phyloP scores from a whole-genome alignment of 148 eudicot genomes.

The Rhododendron ovatum region DNA sequence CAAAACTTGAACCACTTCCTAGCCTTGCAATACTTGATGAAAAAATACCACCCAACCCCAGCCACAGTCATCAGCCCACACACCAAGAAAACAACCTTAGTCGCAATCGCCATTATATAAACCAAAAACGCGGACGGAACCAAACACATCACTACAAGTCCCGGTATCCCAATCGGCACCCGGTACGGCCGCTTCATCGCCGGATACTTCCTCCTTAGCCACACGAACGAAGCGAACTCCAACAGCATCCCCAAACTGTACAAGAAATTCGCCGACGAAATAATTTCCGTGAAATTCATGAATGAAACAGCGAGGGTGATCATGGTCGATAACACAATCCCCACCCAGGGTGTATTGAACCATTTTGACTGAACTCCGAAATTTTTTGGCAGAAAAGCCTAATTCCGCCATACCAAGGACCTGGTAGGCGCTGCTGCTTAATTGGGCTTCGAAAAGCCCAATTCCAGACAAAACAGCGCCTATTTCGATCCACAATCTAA shows the following conservation, averaged over 20 bases:
- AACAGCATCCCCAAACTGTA: conserved; percentile 59
- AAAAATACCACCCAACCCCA: conserved; percentile 46
- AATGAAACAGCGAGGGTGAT: conserved; percentile 36
- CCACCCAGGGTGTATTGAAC: conserved; percentile 66
- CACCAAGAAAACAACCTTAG: conserved; percentile 47
- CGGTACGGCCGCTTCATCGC: conserved; percentile 38
- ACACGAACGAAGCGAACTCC: conserved; percentile 48
- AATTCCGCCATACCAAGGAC: conserved; percentile 56
- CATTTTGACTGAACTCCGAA: conserved; percentile 41
- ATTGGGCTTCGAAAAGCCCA: conserved; percentile 54
- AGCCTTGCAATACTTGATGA: conserved; percentile 35
- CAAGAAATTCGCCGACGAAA: conserved; percentile 50
- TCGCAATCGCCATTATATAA: conserved; percentile 47
- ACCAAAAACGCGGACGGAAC: conserved; percentile 56
- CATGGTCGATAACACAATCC: conserved; percentile 36
- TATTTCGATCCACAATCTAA: conserved; percentile 49
- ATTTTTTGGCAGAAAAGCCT: conserved; percentile 44
- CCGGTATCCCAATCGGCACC: conserved; percentile 37
- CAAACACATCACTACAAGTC: conserved; percentile 42
- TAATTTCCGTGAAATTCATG: conserved; percentile 35
- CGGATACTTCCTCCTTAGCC: conserved; percentile 50
- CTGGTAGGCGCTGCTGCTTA: conserved; percentile 52
- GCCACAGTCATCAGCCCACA: conserved; percentile 49
- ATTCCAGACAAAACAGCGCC: conserved; percentile 51
- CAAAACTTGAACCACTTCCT: conserved; percentile 40